Evolutionary conservation across 2,329 filamentous ascomycete genomes (phyloP), one percentile per base, ranked within the genome.

Genomic region (Aspergillus sojae): DNA sequence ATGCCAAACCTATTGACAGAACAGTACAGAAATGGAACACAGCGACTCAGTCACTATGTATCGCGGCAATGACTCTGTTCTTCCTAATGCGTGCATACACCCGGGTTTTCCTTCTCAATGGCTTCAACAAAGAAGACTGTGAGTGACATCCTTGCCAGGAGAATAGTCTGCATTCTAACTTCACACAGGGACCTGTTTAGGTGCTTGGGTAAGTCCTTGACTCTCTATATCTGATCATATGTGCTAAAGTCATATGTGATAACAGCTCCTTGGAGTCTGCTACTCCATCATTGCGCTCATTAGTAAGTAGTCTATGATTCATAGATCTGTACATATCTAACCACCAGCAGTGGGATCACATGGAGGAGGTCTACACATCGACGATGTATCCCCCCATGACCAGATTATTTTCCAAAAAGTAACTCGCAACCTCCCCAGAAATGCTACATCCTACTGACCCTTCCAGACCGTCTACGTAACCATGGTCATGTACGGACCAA

Each of bases 401-500:
- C 66, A 74, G 3, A 66, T 75, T 14, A 64, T 68, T 2, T 82
- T 79, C 59, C 68, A 74, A n/a, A 75, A 80, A 68, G 79, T 79
- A 60, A 43, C 61, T 32, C 26, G n/a, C 23, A 4, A 9, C 23
- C 36, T 41, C 11, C 36, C 9, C 19, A 4, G 10, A 3, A 26
- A 7, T 23, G 11, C 12, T 21, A 1, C 21, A 19, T 7, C 2
- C 34, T 6, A 6, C 21, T 41, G 7, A 61, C 28, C 28, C 26
- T 2, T 26, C 19, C 36, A 82, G 78, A 74, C 74, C 14, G 72
- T 77, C 53, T 83, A 82, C 59, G 78, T 78, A 11, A 79, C 78
- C 5, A 81, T 80, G 23, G 75, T 83, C 59, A 77, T 82, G 67
- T 83, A 83, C 66, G 78, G 79, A 0, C 80, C 80, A 19, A 82